A percentile compares a stretch with the other conserved stretches of the same genome.
Conservation (phyloP, 1,139 yeast genomes). For the Blastobotrys illinoisensis region DNA sequence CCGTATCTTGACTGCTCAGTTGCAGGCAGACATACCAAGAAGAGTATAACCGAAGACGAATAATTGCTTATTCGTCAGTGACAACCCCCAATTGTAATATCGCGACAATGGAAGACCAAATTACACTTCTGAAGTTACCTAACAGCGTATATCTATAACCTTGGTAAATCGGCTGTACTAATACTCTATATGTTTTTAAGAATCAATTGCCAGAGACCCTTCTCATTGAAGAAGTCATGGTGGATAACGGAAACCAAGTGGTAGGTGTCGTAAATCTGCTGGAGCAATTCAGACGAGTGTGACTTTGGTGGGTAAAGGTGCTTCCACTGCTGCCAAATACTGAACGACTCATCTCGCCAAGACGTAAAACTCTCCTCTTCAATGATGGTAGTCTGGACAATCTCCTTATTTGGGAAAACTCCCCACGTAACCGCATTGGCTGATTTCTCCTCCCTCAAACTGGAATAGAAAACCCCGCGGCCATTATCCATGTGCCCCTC, state of each 20-base stretch:
- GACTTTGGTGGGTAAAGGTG: constrained; percentile 60
- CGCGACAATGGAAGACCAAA: too few species aligned
- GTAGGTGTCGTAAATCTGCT: constrained; percentile 54
- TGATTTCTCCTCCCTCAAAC: constrained; percentile 41
- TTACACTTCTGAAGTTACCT: too few species aligned
- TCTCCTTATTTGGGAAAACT: constrained; percentile 81
- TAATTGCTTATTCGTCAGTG: too few species aligned
- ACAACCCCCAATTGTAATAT: too few species aligned
- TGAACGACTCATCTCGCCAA: constrained; percentile 92
- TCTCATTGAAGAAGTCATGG: constrained; percentile 73
- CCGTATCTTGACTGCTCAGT: too few species aligned
- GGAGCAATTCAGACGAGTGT: constrained; percentile 54
- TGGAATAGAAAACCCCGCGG: constrained; percentile 53
- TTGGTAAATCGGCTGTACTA: not conserved
- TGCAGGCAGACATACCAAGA: too few species aligned
- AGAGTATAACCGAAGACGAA: too few species aligned
- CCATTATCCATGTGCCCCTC: constrained; percentile 47
- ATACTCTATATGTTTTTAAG: constrained; percentile 25
- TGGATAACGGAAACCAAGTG: constrained; percentile 78
- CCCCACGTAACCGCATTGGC: constrained; percentile 95
- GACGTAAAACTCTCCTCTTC: constrained; percentile 85
- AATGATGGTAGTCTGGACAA: constrained; percentile 81
- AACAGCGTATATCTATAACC: too few species aligned
- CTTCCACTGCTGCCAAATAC: constrained; percentile 90
- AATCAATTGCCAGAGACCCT: constrained; percentile 71